phyloP scores from a whole-genome alignment of 202 grass and related monocot species.

The Zizania palustris region DNA sequence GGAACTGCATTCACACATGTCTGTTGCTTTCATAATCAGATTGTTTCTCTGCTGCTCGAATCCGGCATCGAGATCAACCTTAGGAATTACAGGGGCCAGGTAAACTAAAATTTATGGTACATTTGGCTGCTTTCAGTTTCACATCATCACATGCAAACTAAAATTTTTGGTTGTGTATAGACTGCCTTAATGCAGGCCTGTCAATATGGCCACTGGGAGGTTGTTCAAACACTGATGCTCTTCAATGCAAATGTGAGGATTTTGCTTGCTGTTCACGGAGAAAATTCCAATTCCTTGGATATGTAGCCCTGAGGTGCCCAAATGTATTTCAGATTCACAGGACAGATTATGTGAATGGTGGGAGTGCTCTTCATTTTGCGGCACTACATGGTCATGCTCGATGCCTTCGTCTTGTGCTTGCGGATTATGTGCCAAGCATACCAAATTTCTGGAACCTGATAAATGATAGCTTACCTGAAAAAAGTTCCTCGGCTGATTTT shows the following conservation, averaged over 20 bases:
- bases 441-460: conserved; percentile 55
- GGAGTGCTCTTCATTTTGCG: conserved; percentile 82
- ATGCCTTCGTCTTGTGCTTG: conserved; percentile 80
- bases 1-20: not conserved
- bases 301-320: conserved; percentile 21
- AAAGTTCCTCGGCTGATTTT: conserved; percentile 46
- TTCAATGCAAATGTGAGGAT: conserved; percentile 82
- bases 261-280: not conserved
- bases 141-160: not conserved
- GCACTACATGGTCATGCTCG: conserved; percentile 78
- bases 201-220: conserved; percentile 93
- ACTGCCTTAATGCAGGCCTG: conserved; percentile 98
- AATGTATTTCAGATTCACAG: conserved; percentile 58
- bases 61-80: conserved; percentile 91
- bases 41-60: conserved; percentile 85
- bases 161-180: conserved; percentile 38
- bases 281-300: conserved; percentile 8
- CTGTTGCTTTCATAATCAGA: conserved; percentile 53
- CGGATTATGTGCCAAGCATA: conserved; percentile 73
- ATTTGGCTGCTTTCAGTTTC: conserved; percentile 15
- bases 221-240: conserved; percentile 93
- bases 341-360: conserved; percentile 80
- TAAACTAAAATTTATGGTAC: conserved; percentile 31
- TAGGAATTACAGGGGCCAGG: conserved; percentile 84
- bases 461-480: conserved; percentile 46